Base-by-base conservation (phyloP, 495 filamentous ascomycete species). In the Extremus antarcticus region DNA sequence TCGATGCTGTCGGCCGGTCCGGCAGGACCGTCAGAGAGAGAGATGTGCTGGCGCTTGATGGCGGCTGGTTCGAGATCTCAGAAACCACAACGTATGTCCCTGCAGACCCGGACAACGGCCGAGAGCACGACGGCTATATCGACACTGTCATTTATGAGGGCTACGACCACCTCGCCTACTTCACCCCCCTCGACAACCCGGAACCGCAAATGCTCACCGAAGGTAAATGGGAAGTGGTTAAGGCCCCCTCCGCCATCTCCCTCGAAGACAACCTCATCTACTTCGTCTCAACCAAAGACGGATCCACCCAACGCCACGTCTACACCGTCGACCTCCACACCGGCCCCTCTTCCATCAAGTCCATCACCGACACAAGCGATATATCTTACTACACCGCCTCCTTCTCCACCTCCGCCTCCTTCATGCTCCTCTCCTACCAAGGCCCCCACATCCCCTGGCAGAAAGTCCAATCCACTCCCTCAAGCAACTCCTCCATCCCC, bases 41-140 rank as follows among this genome's bases (percentile, higher is more conserved):
- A 19, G 82, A 98, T 67, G 81, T 97, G 54, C 77, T 81, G 50
- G 78, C 79, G 24, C 71, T 96, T 7, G 92, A 98, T 67, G 90
- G 91, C 13, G 92, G 92, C 43, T 98, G 92, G 92, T 92, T 97
- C 59, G 92, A 98, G 68, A 87, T 95, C 35, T 86, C 89, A 0
- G 82, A 97, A 60, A 78, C 82, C 25, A 96, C 92, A 2, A 79
- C 74, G 54, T 95, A 85, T 63, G 85, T 98, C 51, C 94, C 92
- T 8, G 86, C 89, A 2, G 85, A 95, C 66, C 80, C 86, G 38
- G 60, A 68, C 21, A 90, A 87, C 59, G 87, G 87, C 16, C 82
- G 92, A 11, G 74, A 76, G 35, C 69, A 90, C 20, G 87, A 94
- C 66, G 92, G 92, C 2, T 98, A 98, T 64, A 81, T 98, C 57